These are phyloP conservation scores for Leptographium radiaticola DNA, from an alignment of 2,329 filamentous ascomycete genomes.

Conservation along the genomic window DNA sequence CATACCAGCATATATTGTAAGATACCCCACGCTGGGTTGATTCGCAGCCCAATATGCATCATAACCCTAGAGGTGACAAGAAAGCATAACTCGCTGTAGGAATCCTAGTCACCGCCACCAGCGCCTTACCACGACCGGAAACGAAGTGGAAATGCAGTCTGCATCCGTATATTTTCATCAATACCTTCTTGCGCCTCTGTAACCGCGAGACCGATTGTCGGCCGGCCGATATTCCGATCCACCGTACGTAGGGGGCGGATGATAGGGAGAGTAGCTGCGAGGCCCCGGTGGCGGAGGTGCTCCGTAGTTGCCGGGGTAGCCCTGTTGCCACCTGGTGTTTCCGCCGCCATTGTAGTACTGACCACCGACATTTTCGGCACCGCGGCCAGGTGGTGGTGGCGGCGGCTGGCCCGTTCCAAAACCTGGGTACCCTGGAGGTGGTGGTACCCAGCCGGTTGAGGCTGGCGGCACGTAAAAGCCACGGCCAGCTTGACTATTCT, in stretches of 20 bases:
- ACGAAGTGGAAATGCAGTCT: too few species aligned
- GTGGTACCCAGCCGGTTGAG: conserved; percentile 23
- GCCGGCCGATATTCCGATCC: conserved; percentile 10
- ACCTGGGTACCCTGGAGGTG: conserved; percentile 29
- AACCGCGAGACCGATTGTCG: conserved; percentile 4
- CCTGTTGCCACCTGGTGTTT: conserved; percentile 1
- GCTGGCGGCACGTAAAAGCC: conserved; percentile 12
- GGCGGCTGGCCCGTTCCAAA: conserved; percentile 31
- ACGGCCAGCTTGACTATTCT: conserved; percentile 4
- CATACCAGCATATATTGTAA: too few species aligned
- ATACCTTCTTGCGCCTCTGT: conserved; percentile 11
- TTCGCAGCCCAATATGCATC: too few species aligned
- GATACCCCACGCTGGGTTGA: too few species aligned
- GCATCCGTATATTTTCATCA: not conserved
- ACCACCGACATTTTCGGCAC: conserved; percentile 2
- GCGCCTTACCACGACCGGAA: too few species aligned
- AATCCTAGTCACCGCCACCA: too few species aligned
- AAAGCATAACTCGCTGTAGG: too few species aligned
- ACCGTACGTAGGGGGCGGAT: conserved; percentile 10
- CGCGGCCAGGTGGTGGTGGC: conserved; percentile 25
- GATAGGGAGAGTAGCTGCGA: conserved; percentile 4
- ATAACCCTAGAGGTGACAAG: too few species aligned
- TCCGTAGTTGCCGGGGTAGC: conserved; percentile 4
- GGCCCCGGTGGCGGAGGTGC: conserved; percentile 3
- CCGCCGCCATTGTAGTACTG: conserved; percentile 5